Percentiles rank a stretch among this genome's conserved stretches.
phyloP scores from a whole-genome alignment of 2,329 filamentous ascomycete species.

The Plenodomus biglobosus region DNA sequence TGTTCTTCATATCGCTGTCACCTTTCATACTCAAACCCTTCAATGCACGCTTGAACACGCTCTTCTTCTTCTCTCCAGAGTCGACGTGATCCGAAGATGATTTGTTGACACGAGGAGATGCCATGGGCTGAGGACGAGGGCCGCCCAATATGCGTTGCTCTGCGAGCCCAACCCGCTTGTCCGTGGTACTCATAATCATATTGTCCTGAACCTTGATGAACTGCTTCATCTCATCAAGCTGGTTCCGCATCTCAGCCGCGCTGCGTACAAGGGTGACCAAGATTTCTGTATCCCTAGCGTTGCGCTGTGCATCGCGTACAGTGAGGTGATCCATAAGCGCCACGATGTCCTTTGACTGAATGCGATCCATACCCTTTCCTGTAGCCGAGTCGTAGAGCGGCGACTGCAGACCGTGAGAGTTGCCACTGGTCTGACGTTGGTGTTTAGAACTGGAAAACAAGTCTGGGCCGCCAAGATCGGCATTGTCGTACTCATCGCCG shows the following conservation, averaged over 20 bases:
- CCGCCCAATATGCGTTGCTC: conserved; percentile 81
- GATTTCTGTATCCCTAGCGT: conserved; percentile 94
- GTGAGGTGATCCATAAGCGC: conserved; percentile 98
- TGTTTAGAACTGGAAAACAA: conserved; percentile 53
- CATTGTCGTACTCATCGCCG: conserved; percentile 53
- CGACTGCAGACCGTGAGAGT: conserved; percentile 88
- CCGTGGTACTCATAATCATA: conserved; percentile 81
- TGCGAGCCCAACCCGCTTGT: conserved; percentile 83
- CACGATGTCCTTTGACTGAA: conserved; percentile 95
- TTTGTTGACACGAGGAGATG: conserved; percentile 58
- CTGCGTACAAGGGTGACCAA: conserved; percentile 90
- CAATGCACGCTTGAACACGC: conserved; percentile 90
- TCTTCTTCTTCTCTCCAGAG: conserved; percentile 76
- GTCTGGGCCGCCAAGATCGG: conserved; percentile 48
- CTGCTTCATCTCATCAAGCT: conserved; percentile 92
- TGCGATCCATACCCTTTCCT: conserved; percentile 83
- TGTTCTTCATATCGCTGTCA: conserved; percentile 81
- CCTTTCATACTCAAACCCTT: conserved; percentile 88
- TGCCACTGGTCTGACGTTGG: conserved; percentile 73
- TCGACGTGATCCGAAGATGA: conserved; percentile 57
- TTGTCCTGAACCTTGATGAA: conserved; percentile 89
- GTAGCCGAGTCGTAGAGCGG: conserved; percentile 89
- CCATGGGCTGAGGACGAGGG: conserved; percentile 70
- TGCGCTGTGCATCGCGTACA: conserved; percentile 93
- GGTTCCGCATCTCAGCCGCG: conserved; percentile 94